These are phyloP conservation scores for Boletellus sp. DNA, from an alignment of 768 basidiomycete species.

Conservation along the genomic window DNA sequence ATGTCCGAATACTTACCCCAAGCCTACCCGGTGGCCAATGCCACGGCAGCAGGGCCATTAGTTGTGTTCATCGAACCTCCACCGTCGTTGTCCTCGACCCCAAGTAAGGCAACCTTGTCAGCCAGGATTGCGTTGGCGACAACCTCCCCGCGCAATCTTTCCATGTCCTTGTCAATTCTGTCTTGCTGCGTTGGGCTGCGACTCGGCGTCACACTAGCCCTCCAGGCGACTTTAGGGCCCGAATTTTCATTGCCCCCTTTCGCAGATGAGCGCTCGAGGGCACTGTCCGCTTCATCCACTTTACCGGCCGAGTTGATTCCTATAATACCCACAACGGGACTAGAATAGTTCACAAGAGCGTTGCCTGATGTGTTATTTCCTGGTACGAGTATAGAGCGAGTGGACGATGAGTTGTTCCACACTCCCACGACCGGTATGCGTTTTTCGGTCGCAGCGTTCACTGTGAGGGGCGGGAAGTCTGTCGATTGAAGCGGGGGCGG, in stretches of 20 bases:
- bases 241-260: slow-evolving; percentile 41
- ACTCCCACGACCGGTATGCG: slow-evolving; percentile 59
- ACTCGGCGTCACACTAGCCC: slow-evolving; percentile 7
- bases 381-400: slow-evolving; percentile 49
- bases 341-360: slow-evolving; percentile 38
- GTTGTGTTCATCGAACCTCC: slow-evolving; percentile 8
- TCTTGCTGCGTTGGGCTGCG: slow-evolving; percentile 20
- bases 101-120: slow-evolving; percentile 35
- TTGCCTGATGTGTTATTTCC: slow-evolving; percentile 33
- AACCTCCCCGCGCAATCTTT: slow-evolving; percentile 34
- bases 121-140: slow-evolving; percentile 35
- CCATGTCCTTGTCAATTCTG: slow-evolving; percentile 31
- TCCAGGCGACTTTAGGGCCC: slow-evolving; percentile 35
- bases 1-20: slow-evolving; percentile 12
- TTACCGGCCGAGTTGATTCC: slow-evolving; percentile 16
- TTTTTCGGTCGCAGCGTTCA: slow-evolving; percentile 44
- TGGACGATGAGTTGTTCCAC: slow-evolving; percentile 60
- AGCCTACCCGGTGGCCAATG: slow-evolving; percentile 27
- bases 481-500: slow-evolving; percentile 48
- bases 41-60: slow-evolving; percentile 16
- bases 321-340: slow-evolving; percentile 12
- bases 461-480: slow-evolving; percentile 69
- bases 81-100: slow-evolving; percentile 30
- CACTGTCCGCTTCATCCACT: slow-evolving; percentile 44
- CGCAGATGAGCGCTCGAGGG: slow-evolving; percentile 45